phyloP scores from a whole-genome alignment of 495 filamentous ascomycete species.

The Aspergillus carlsbadensis region DNA sequence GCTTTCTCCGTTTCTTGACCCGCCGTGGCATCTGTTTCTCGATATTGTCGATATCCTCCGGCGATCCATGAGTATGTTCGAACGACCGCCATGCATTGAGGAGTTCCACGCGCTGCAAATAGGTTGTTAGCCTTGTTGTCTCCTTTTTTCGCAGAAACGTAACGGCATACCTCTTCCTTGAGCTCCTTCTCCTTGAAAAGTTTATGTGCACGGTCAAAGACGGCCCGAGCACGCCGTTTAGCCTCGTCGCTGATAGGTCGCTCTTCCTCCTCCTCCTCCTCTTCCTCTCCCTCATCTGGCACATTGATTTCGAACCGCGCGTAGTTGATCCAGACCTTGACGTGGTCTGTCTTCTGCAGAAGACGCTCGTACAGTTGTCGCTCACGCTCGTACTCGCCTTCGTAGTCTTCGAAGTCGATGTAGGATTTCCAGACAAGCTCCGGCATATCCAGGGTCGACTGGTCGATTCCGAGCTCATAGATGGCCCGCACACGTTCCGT shows the following conservation, averaged over 20 bases:
- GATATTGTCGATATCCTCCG: slow-evolving; percentile 78
- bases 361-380: slow-evolving; percentile 87
- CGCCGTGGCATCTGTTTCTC: slow-evolving; percentile 90
- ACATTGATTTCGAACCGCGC: slow-evolving; percentile 95
- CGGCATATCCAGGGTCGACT: slow-evolving; percentile 91
- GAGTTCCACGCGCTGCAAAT: slow-evolving; percentile 67
- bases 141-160: background rate
- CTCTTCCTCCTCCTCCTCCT: slow-evolving; percentile 61
- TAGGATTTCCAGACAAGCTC: slow-evolving; percentile 96
- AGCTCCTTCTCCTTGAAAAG: slow-evolving; percentile 89
- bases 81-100: slow-evolving; percentile 91
- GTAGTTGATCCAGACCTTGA: slow-evolving; percentile 98
- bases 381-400: slow-evolving; percentile 81
- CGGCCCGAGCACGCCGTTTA: slow-evolving; percentile 72
- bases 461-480: slow-evolving; percentile 85
- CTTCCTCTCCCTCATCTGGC: slow-evolving; percentile 64
- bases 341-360: slow-evolving; percentile 88
- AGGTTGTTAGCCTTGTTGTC: slow-evolving; percentile 32
- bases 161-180: slow-evolving; percentile 72
- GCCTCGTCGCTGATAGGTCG: slow-evolving; percentile 77
- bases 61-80: slow-evolving; percentile 77
- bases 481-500: slow-evolving; percentile 84
- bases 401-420: slow-evolving; percentile 96
- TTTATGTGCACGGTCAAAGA: slow-evolving; percentile 87
- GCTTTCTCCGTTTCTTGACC: slow-evolving; percentile 89